Conservation (phyloP, 106 monocot species). For the Dendrobium catenatum region DNA sequence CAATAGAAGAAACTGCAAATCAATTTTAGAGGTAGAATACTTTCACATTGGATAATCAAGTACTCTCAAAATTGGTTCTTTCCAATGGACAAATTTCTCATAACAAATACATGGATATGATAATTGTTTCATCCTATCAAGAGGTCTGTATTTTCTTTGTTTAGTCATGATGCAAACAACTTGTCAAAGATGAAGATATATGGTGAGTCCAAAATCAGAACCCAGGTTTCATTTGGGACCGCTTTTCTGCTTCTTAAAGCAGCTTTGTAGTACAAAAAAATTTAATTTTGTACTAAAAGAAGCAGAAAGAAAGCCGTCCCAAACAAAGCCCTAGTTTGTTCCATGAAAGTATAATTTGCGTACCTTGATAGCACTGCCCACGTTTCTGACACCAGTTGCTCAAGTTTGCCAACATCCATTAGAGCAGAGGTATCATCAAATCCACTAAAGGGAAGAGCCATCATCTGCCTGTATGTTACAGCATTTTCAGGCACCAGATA, state of each 20-base stretch:
- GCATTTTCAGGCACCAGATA: conserved; percentile 76
- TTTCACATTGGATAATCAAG: not conserved
- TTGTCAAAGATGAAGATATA: not conserved
- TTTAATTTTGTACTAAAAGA: too few relatives aligned
- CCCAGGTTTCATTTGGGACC: too few relatives aligned
- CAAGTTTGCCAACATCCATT: conserved; percentile 71
- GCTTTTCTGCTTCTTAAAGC: too few relatives aligned
- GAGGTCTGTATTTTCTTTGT: not conserved
- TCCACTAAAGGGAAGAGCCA: conserved; percentile 41
- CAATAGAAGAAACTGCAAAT: not conserved
- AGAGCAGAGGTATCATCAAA: conserved; percentile 43
- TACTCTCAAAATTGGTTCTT: too few relatives aligned
- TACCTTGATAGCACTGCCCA: conserved; percentile 75
- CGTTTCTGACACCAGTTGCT: conserved; percentile 74
- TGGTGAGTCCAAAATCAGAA: not conserved
- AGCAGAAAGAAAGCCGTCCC: too few relatives aligned
- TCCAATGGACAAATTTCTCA: not conserved
- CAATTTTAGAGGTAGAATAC: not conserved
- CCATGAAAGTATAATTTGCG: conserved; percentile 1
- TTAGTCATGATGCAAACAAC: not conserved
- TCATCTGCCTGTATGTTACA: conserved; percentile 40
- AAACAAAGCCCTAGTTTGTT: not conserved
- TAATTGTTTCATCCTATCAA: not conserved
- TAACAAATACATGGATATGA: not conserved
- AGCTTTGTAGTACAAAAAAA: too few relatives aligned